A percentile compares a stretch with the other conserved stretches of the same genome.
phyloP scores from a whole-genome alignment of 805 yeast species.

The Lachancea kluyveri region DNA sequence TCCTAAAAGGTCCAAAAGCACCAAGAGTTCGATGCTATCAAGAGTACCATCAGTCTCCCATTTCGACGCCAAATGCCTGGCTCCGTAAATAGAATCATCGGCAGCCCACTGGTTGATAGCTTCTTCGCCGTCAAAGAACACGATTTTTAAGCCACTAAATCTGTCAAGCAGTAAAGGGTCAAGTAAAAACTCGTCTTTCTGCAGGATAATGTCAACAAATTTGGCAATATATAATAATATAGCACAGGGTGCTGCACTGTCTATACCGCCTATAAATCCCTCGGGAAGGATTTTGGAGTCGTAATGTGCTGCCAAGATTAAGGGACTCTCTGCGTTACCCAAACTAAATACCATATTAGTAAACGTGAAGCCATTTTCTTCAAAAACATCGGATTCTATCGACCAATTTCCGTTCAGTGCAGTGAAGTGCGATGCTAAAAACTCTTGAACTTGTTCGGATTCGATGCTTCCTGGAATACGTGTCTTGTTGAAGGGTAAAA shows the following conservation, averaged over 20 bases:
- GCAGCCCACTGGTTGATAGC: constrained; percentile 48
- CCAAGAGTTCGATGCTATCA: constrained; percentile 37
- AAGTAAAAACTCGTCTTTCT: constrained; percentile 6
- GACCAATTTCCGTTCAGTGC: constrained; percentile 23
- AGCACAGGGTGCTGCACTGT: constrained; percentile 54
- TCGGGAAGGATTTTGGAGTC: constrained; percentile 43
- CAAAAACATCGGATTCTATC: constrained; percentile 31
- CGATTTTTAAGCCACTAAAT: constrained; percentile 36
- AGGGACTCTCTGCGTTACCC: constrained; percentile 22
- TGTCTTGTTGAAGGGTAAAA: constrained; percentile 33
- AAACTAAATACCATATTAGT: constrained; percentile 34
- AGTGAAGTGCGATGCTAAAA: constrained; percentile 32
- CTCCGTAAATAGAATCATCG: constrained; percentile 50
- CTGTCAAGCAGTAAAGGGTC: constrained; percentile 12
- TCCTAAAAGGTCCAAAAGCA: constrained; percentile 43
- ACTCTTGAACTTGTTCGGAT: constrained; percentile 33
- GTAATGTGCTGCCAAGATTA: constrained; percentile 48
- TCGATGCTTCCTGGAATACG: constrained; percentile 40
- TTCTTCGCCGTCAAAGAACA: constrained; percentile 60
- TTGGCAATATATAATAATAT: constrained; percentile 41
- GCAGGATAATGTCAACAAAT: constrained; percentile 17
- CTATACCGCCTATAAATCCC: constrained; percentile 58
- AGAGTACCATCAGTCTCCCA: constrained; percentile 30
- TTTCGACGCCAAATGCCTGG: constrained; percentile 40
- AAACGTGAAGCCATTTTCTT: constrained; percentile 31